A percentile compares a stretch with the other conserved stretches of the same genome.
Conservation (phyloP, 179 eudicot species). For the Nepenthes alata region DNA sequence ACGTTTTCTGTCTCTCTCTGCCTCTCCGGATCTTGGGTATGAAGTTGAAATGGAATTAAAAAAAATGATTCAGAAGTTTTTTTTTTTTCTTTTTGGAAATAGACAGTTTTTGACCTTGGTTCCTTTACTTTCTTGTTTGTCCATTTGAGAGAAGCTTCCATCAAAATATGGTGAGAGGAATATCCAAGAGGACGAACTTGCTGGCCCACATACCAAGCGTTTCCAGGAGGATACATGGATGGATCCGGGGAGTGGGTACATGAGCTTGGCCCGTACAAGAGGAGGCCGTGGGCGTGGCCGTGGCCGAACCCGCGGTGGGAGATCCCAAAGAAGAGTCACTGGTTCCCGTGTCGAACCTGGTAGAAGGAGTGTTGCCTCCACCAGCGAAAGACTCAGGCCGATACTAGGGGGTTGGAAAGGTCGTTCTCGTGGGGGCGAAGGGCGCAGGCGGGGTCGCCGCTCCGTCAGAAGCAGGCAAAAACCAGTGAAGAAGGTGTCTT, state of each 20-base stretch:
- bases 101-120: too few species aligned
- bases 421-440: slow-evolving; percentile 48
- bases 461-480: slow-evolving; percentile 41
- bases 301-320: slow-evolving; percentile 49
- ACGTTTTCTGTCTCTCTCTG: too few species aligned
- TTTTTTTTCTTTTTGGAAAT: too few species aligned
- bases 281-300: slow-evolving; percentile 33
- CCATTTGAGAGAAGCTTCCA: slow-evolving; percentile 25
- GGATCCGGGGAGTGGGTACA: slow-evolving; percentile 19
- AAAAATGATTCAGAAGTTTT: too few species aligned
- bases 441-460: slow-evolving; percentile 42
- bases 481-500: slow-evolving; percentile 22
- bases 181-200: slow-evolving; percentile 28
- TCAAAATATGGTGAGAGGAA: slow-evolving; percentile 30
- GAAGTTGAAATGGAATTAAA: too few species aligned
- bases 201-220: slow-evolving; percentile 21
- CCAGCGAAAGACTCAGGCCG: slow-evolving; percentile 26
- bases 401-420: slow-evolving; percentile 54
- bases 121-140: neutral
- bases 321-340: slow-evolving; percentile 38
- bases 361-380: slow-evolving; percentile 18
- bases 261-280: slow-evolving; percentile 13
- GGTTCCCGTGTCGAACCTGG: slow-evolving; percentile 24
- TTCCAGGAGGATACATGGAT: slow-evolving; percentile 35
- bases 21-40: too few species aligned